A percentile compares a stretch with the other conserved stretches of the same genome.
Evolutionary conservation across 2,329 filamentous ascomycete genomes (phyloP).

Genomic region (Harringtonia lauricola): DNA sequence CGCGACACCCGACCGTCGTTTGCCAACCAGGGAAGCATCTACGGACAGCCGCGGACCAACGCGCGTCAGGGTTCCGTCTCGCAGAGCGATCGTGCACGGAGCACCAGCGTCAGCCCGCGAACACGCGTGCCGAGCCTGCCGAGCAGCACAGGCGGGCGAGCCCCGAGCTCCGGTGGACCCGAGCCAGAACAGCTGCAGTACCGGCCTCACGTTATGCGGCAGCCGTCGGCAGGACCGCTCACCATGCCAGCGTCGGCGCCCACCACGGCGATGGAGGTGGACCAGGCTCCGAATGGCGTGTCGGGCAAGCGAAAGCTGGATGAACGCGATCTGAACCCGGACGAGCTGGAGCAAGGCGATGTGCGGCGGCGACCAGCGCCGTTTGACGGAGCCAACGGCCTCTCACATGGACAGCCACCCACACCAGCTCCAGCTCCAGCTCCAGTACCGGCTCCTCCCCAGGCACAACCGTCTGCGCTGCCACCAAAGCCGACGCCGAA

Average conservation of each 20-base stretch:
- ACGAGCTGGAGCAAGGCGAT: slow-evolving; percentile 39
- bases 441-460: background rate
- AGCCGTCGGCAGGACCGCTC: background rate
- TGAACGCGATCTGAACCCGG: slow-evolving; percentile 34
- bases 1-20: slow-evolving; percentile 1
- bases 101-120: slow-evolving; percentile 69
- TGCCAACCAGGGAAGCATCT: slow-evolving; percentile 18
- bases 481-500: slow-evolving; percentile 17
- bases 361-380: slow-evolving; percentile 34
- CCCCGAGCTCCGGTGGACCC: background rate
- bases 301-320: slow-evolving; percentile 38
- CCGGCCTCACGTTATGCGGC: background rate
- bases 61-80: slow-evolving; percentile 37
- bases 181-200: background rate
- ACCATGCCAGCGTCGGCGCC: background rate
- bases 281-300: slow-evolving; percentile 23
- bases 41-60: slow-evolving; percentile 27
- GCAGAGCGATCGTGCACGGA: slow-evolving; percentile 55
- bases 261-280: slow-evolving; percentile 17
- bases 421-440: background rate
- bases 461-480: too few relatives aligned
- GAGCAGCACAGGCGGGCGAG: slow-evolving; percentile 25
- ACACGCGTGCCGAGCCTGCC: slow-evolving; percentile 48
- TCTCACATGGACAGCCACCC: background rate
- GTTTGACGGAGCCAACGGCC: slow-evolving; percentile 33